Evolutionary conservation across 2,329 filamentous ascomycete species (phyloP).

Genomic region (Fragosphaeria purpurea): DNA sequence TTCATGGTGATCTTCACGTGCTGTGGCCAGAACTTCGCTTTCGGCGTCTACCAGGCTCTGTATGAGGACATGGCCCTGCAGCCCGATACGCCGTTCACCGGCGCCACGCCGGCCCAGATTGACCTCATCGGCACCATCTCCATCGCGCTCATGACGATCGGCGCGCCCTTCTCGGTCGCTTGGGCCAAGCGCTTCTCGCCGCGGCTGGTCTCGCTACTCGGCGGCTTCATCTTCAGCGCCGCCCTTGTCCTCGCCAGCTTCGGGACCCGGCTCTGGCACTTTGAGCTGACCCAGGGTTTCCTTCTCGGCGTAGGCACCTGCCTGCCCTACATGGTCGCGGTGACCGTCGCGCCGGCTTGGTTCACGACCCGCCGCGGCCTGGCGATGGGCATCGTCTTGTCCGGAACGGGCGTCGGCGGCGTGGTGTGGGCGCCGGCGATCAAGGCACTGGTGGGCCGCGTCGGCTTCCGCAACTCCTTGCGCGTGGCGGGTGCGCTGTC

Average conservation of each 20-base stretch:
- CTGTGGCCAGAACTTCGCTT: constrained; percentile 28
- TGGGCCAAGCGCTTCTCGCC: constrained; percentile 26
- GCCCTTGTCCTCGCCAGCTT: constrained; percentile 23
- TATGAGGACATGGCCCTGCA: constrained; percentile 23
- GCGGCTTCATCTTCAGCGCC: constrained; percentile 23
- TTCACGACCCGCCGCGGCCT: constrained; percentile 25
- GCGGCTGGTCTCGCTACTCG: constrained; percentile 18
- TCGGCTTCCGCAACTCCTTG: constrained; percentile 28
- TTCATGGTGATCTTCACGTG: constrained; percentile 14
- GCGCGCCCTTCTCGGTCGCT: constrained; percentile 18
- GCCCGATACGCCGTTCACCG: constrained; percentile 23
- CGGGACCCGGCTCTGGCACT: constrained; percentile 18
- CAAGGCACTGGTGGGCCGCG: constrained; percentile 4
- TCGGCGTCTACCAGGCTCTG: constrained; percentile 29
- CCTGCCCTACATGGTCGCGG: constrained; percentile 27
- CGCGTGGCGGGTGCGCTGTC: constrained; percentile 17
- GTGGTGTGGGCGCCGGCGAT: constrained; percentile 21
- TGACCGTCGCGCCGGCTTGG: constrained; percentile 28
- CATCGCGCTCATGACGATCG: constrained; percentile 22
- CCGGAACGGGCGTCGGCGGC: constrained; percentile 28
- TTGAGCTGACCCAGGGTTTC: constrained; percentile 22
- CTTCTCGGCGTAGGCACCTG: constrained; percentile 28
- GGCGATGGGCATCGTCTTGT: constrained; percentile 27
- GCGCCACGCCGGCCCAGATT: constrained; percentile 25
- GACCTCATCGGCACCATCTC: constrained; percentile 28